Percentiles rank a stretch among this genome's conserved stretches.
These are phyloP conservation scores for Peronospora farinosa DNA, from an alignment of 352 stramenopile genomes.

Conservation along the genomic window DNA sequence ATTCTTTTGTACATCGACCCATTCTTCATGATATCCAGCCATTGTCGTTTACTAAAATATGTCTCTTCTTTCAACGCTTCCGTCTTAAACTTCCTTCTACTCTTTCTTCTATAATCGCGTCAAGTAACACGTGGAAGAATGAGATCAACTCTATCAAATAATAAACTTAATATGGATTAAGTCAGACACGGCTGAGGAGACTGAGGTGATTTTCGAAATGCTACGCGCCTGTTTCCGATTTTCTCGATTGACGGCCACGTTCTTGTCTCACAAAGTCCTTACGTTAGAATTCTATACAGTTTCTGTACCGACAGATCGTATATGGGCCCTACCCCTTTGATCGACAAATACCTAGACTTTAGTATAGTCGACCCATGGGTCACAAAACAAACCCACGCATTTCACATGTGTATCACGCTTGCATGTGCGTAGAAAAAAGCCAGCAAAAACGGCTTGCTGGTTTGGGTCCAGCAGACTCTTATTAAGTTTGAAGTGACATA, in stretches of 20 bases:
- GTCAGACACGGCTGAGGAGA: not conserved
- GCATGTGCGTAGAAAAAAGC: slow-evolving; percentile 1
- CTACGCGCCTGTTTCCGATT: slow-evolving; percentile 17
- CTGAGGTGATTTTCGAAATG: not conserved
- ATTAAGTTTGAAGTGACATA: too few relatives aligned
- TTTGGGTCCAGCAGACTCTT: not conserved
- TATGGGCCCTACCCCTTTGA: slow-evolving; percentile 2
- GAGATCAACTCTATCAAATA: too few relatives aligned
- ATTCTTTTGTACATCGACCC: slow-evolving; percentile 89
- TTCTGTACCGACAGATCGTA: slow-evolving; percentile 7
- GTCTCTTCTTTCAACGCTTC: too few relatives aligned
- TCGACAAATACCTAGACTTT: slow-evolving; percentile 4
- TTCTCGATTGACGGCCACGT: slow-evolving; percentile 18
- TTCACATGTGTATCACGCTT: not conserved
- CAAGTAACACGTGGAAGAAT: too few relatives aligned
- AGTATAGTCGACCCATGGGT: slow-evolving; percentile 5
- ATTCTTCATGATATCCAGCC: slow-evolving; percentile 71
- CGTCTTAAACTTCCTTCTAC: too few relatives aligned
- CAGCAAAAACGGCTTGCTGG: not conserved
- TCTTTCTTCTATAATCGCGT: too few relatives aligned
- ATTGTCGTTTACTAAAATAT: slow-evolving; percentile 29
- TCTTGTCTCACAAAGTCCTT: not conserved
- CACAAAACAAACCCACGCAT: slow-evolving; percentile 13
- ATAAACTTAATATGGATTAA: too few relatives aligned
- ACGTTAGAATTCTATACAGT: slow-evolving; percentile 16